These are phyloP conservation scores for Lactifluus volemus DNA, from an alignment of 768 basidiomycete genomes.

Conservation along the genomic window DNA sequence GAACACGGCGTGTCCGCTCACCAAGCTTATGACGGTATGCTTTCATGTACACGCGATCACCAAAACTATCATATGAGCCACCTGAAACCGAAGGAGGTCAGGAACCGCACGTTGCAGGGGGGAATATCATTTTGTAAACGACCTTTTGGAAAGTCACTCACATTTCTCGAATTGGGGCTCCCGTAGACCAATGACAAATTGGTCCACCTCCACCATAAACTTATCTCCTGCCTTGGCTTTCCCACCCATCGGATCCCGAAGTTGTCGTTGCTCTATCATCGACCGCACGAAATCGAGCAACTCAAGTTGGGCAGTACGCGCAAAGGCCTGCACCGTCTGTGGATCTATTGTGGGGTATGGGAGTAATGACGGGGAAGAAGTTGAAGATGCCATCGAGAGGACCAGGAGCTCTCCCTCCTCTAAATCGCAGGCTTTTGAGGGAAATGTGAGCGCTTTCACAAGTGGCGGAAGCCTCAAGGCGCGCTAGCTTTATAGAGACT, in stretches of 20 bases:
- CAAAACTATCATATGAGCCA: constrained; percentile 16
- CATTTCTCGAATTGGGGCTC: constrained; percentile 18
- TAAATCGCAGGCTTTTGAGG: constrained; percentile 15
- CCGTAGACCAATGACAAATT: constrained; percentile 17
- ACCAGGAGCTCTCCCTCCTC: background rate
- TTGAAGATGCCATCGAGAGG: constrained; percentile 15
- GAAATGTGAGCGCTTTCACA: constrained; percentile 10
- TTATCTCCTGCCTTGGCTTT: constrained; percentile 13
- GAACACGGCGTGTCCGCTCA: constrained; percentile 4
- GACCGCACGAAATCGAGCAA: constrained; percentile 17
- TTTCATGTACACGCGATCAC: constrained; percentile 18
- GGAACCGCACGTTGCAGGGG: constrained; percentile 7
- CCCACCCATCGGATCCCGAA: constrained; percentile 16
- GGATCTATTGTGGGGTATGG: constrained; percentile 11
- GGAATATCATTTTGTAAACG: background rate
- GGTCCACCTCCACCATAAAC: constrained; percentile 17
- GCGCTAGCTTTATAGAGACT: constrained; percentile 17
- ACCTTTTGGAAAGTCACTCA: constrained; percentile 5
- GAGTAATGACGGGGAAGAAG: constrained; percentile 6
- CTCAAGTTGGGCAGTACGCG: constrained; percentile 10
- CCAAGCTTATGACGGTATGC: constrained; percentile 17
- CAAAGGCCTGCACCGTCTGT: constrained; percentile 9
- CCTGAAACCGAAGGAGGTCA: constrained; percentile 6
- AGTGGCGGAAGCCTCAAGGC: constrained; percentile 15
- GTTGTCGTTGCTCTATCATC: constrained; percentile 17